Percentiles rank a stretch among this genome's conserved stretches.
These are phyloP conservation scores for Rubus parviflorus DNA, from an alignment of 306 rosid species.

Conservation along the genomic window DNA sequence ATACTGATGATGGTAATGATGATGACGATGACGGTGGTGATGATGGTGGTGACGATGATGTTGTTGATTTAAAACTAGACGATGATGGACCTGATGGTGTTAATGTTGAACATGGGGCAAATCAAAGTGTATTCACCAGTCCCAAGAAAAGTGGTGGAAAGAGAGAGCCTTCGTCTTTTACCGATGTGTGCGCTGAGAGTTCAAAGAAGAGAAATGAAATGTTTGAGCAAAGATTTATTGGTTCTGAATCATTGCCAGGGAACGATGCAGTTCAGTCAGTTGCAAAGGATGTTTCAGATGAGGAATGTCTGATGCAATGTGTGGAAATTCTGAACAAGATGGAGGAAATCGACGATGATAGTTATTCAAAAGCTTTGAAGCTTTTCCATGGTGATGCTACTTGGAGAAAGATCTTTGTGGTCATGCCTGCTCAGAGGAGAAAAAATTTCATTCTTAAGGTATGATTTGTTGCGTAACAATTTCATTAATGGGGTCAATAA, in stretches of 20 bases:
- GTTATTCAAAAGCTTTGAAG: neutral
- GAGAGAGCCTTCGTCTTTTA: too few relatives aligned
- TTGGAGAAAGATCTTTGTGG: constrained; percentile 1
- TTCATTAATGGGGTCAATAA: too few relatives aligned
- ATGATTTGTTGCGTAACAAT: too few relatives aligned
- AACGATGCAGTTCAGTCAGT: neutral
- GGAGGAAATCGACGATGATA: neutral
- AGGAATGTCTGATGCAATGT: constrained; percentile 5
- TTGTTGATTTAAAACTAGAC: too few relatives aligned
- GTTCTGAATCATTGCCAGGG: neutral
- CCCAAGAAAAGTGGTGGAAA: neutral
- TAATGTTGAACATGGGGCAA: too few relatives aligned
- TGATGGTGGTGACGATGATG: too few relatives aligned
- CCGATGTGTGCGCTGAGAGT: neutral
- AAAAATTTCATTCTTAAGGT: neutral
- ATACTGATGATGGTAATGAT: too few relatives aligned
- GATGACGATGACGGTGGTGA: too few relatives aligned
- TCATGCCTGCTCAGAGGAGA: neutral
- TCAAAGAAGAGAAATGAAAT: constrained; percentile 7
- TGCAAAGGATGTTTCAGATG: too few relatives aligned
- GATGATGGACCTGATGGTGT: too few relatives aligned
- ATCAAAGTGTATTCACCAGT: neutral
- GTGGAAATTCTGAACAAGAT: neutral
- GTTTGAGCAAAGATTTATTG: neutral
- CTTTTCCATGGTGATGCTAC: neutral